Evolutionary conservation across 192 early-diverging fungal genomes (phyloP).

Genomic region (Spinellus fusiger): DNA sequence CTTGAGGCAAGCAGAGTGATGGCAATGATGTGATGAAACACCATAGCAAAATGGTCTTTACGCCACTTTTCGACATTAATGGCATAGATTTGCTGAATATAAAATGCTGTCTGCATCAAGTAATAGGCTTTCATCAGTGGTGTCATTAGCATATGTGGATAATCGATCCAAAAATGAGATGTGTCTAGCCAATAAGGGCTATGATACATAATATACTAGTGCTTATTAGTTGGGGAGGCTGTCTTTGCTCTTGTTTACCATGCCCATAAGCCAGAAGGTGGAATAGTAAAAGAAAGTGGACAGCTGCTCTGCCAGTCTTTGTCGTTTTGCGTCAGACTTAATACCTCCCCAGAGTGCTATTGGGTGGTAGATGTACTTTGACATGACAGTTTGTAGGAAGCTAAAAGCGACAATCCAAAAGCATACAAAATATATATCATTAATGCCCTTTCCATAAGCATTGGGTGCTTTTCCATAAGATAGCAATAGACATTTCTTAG

Average conservation of each 20-base stretch:
- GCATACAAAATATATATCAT: conserved; percentile 52
- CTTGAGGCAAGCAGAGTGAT: conserved; percentile 54
- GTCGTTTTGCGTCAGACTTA: conserved; percentile 25
- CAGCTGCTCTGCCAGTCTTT: conserved; percentile 64
- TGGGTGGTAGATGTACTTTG: conserved; percentile 42
- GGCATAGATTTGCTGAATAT: conserved; percentile 71
- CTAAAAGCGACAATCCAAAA: conserved; percentile 62
- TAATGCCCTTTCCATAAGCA: conserved; percentile 37
- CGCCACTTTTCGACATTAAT: conserved; percentile 63
- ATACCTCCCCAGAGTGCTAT: conserved; percentile 31
- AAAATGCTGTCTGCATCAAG: conserved; percentile 63
- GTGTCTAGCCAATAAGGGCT: conserved; percentile 68
- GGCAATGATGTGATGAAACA: conserved; percentile 70
- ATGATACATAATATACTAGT: conserved; percentile 55
- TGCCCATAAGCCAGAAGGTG: conserved; percentile 55
- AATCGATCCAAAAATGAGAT: conserved; percentile 56
- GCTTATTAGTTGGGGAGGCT: not conserved
- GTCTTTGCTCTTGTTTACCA: conserved; percentile 33
- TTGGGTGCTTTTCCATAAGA: not conserved
- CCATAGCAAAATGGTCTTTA: conserved; percentile 65
- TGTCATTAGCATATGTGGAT: conserved; percentile 54
- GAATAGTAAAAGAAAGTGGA: conserved; percentile 60
- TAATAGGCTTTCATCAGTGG: conserved; percentile 63
- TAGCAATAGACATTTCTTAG: not conserved
- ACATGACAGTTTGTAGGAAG: conserved; percentile 43